Base-by-base conservation (phyloP, 139 green algal species). In the Coccomyxa sp. region DNA sequence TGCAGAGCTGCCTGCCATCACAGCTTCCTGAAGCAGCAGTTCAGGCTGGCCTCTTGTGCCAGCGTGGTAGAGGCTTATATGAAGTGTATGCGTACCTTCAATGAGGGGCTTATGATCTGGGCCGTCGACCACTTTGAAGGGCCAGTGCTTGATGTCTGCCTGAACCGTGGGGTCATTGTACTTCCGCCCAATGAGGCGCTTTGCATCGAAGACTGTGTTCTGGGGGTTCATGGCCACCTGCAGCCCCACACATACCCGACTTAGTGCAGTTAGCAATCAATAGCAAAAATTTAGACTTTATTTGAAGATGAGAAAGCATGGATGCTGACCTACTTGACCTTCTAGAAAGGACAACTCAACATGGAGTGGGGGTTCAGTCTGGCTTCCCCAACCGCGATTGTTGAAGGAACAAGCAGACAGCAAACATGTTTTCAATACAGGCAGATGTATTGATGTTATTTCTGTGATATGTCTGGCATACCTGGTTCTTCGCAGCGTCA, bases 401-500 rank as follows among this genome's bases (percentile, higher is more conserved):
- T 28, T 63, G 13, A 18, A n/a, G 32, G 30, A 27, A 59, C 14
- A 3, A 28, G 38, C 32, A 80, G 16, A 1, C 3, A 31, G 17
- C 38, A 80, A 27, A 15, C 3, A 12, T 13, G 11, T 17, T 66
- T 27, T 13, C 58, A 16, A 63, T 63, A 27, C 1, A 66, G 76
- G 31, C 31, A 17, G 1, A 28, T 11, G 18, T 15, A 27, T 1
- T 80, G 63, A 71, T 71, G 63, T 25, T 71, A 9, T 1, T 71
- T 4, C 18, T 71, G 63, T 71, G 63, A 9, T 21, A 28, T 28
- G 63, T 21, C 9, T 71, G 16, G 3, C 76, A 71, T 25, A 96
- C 94, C 91, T 99, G 96, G 90, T 99, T 99, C 94, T 99, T 99
- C 28, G 96, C 95, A 78, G 94, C 94, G 90, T 98, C 95, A 30